Percentiles rank a stretch among this genome's conserved stretches.
These are phyloP conservation scores for Trametes sanguinea DNA, from an alignment of 768 basidiomycete genomes.

Conservation along the genomic window DNA sequence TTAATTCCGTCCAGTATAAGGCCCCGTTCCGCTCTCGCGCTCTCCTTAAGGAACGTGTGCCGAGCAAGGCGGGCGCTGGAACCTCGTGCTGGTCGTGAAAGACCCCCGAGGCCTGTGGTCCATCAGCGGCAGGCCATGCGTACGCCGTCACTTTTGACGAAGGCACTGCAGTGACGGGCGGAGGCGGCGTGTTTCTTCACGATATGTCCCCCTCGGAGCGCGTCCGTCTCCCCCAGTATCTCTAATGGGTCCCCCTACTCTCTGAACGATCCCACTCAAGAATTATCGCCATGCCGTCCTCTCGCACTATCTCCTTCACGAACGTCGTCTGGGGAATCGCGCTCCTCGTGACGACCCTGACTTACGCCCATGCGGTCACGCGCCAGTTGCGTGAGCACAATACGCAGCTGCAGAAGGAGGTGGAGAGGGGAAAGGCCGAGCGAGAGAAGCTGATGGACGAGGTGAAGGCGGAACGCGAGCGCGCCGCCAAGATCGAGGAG, in stretches of 20 bases:
- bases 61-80: background rate
- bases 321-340: conserved; percentile 20
- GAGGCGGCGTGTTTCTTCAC: conserved; percentile 9
- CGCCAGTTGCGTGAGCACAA: conserved; percentile 15
- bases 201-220: conserved; percentile 11
- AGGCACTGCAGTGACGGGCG: conserved; percentile 13
- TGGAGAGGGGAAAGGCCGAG: conserved; percentile 11
- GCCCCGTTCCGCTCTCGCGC: background rate
- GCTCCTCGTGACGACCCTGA: conserved; percentile 19
- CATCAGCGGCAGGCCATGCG: conserved; percentile 16
- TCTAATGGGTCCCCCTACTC: conserved; percentile 13
- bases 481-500: conserved; percentile 5
- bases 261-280: conserved; percentile 9
- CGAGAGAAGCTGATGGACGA: conserved; percentile 7
- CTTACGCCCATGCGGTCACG: conserved; percentile 14
- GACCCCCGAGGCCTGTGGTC: conserved; percentile 5
- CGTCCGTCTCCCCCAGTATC: conserved; percentile 8
- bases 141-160: conserved; percentile 11
- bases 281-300: conserved; percentile 12
- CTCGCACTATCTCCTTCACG: conserved; percentile 19
- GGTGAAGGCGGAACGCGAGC: conserved; percentile 4
- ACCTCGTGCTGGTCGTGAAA: conserved; percentile 12
- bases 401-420: conserved; percentile 14
- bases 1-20: background rate
- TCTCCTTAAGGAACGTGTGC: conserved; percentile 2